These are phyloP conservation scores for Leucaena leucocephala DNA, from an alignment of 306 rosid genomes.

Conservation along the genomic window DNA sequence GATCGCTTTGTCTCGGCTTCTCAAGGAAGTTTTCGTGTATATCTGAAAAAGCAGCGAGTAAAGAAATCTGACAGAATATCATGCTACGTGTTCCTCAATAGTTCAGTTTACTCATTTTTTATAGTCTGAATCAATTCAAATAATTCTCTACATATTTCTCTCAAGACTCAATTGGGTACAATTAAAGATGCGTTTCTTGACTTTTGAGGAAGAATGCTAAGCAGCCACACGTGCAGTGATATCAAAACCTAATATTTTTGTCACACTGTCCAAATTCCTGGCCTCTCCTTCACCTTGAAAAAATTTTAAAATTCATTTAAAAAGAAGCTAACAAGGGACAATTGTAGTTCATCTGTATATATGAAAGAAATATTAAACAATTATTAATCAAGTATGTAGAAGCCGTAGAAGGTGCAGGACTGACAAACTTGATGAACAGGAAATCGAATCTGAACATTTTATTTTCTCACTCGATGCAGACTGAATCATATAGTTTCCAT, in stretches of 20 bases:
- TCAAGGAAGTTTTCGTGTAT: slow-evolving; percentile 3
- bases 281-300: background rate
- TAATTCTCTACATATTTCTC: too few species aligned
- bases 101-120: background rate
- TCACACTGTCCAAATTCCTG: background rate
- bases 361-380: background rate
- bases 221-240: background rate
- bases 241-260: background rate
- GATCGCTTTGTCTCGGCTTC: slow-evolving; percentile 24
- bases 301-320: background rate
- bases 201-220: too few species aligned
- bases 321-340: background rate
- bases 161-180: too few species aligned
- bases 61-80: slow-evolving; percentile 3
- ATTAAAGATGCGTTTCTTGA: too few species aligned
- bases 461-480: background rate
- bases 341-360: background rate
- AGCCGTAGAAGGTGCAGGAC: slow-evolving; percentile 1
- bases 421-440: slow-evolving; percentile 17
- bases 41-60: slow-evolving; percentile 19
- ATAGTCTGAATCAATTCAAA: background rate
- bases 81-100: background rate
- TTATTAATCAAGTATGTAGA: background rate
- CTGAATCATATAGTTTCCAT: background rate
- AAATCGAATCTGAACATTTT: slow-evolving; percentile 1